phyloP scores from a whole-genome alignment of 169 alveolate genomes.

The Plasmodium falciparum region DNA sequence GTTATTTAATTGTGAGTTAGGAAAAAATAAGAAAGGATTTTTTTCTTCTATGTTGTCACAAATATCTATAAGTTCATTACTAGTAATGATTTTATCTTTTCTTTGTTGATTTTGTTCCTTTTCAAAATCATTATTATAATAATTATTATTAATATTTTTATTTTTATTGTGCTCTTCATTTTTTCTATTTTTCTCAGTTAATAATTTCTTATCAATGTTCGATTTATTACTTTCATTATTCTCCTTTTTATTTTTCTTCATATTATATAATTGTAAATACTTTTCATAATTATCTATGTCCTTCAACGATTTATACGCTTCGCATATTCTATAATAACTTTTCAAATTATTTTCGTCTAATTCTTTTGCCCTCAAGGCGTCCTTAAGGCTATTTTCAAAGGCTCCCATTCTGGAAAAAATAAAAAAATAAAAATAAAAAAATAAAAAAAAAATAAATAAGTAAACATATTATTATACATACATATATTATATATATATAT shows the following conservation, averaged over 20 bases:
- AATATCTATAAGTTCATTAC: slow-evolving; percentile 29
- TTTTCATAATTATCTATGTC: slow-evolving; percentile 36
- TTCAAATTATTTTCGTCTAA: slow-evolving; percentile 45
- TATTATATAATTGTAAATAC: slow-evolving; percentile 23
- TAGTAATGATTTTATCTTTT: slow-evolving; percentile 8
- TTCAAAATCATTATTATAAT: not conserved
- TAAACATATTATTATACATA: too few species aligned
- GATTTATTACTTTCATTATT: not conserved
- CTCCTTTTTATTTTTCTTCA: not conserved
- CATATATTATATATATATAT: too few species aligned
- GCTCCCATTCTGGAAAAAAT: slow-evolving; percentile 52
- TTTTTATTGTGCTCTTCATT: not conserved
- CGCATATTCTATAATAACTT: slow-evolving; percentile 63
- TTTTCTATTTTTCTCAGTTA: not conserved
- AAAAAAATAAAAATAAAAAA: too few species aligned
- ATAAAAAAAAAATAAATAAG: not conserved
- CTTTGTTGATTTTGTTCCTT: not conserved
- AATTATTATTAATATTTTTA: not conserved
- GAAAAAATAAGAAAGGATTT: slow-evolving; percentile 24
- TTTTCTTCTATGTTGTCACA: slow-evolving; percentile 22
- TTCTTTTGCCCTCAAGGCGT: slow-evolving; percentile 46
- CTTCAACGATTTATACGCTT: slow-evolving; percentile 40
- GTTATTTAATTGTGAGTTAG: slow-evolving; percentile 6
- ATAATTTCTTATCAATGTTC: not conserved
- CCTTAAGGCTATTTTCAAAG: slow-evolving; percentile 41